Evolutionary conservation across 257 asterid genomes (phyloP).

Genomic region (Forsythia suspensa): DNA sequence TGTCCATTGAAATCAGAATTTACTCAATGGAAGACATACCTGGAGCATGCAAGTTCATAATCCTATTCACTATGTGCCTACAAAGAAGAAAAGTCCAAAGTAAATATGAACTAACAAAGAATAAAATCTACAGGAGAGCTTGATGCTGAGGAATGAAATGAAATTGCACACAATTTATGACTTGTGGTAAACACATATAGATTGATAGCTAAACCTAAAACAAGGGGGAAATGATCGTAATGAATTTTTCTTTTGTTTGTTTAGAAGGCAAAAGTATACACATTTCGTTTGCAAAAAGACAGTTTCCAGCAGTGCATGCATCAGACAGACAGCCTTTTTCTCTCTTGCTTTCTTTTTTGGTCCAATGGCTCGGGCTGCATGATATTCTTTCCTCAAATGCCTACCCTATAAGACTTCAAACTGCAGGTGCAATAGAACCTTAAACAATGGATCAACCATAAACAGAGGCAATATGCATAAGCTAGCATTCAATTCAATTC

Average conservation of each 20-base stretch:
- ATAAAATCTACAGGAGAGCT: background rate
- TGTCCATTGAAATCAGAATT: slow-evolving; percentile 8
- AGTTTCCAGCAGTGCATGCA: too few relatives aligned
- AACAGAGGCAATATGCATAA: too few relatives aligned
- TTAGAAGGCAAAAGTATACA: too few relatives aligned
- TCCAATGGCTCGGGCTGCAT: too few relatives aligned
- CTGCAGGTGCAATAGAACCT: too few relatives aligned
- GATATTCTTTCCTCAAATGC: too few relatives aligned
- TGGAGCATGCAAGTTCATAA: slow-evolving; percentile 87
- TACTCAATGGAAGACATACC: slow-evolving; percentile 40
- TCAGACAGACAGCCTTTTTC: too few relatives aligned
- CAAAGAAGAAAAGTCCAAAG: slow-evolving; percentile 18
- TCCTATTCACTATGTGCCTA: slow-evolving; percentile 91
- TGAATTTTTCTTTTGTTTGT: background rate
- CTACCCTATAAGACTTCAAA: too few relatives aligned
- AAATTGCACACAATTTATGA: background rate
- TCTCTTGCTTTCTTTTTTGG: too few relatives aligned
- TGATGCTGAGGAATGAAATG: background rate
- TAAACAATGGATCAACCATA: too few relatives aligned
- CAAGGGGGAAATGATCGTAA: background rate
- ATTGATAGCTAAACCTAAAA: background rate
- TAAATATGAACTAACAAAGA: background rate
- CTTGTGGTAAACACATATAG: background rate
- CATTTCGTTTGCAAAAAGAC: too few relatives aligned
- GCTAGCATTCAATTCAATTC: background rate